A percentile compares a stretch with the other conserved stretches of the same genome.
These are phyloP conservation scores for Plasmodium yoelii DNA, from an alignment of 169 alveolate genomes.

Conservation along the genomic window DNA sequence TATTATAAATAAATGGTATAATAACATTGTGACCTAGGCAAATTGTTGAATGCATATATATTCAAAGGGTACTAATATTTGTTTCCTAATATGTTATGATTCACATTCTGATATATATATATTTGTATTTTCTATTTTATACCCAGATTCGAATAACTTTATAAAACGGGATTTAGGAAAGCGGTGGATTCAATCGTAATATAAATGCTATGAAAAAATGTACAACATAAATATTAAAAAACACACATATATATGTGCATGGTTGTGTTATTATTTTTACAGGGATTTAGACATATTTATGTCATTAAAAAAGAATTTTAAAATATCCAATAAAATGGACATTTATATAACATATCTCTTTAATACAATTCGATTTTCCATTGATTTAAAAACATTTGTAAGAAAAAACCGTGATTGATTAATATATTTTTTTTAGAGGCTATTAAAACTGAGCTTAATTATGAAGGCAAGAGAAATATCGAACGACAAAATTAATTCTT, in stretches of 20 bases:
- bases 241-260: neutral
- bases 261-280: neutral
- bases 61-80: neutral
- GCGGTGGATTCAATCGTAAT: slow-evolving; percentile 73
- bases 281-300: slow-evolving; percentile 55
- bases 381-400: slow-evolving; percentile 67
- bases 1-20: neutral
- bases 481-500: neutral
- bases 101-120: too few species aligned
- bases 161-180: slow-evolving; percentile 34
- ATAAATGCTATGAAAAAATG: slow-evolving; percentile 1
- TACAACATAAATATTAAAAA: neutral
- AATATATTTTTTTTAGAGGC: too few species aligned
- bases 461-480: too few species aligned
- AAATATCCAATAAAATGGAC: slow-evolving; percentile 66
- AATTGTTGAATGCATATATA: slow-evolving; percentile 4
- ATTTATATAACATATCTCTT: slow-evolving; percentile 49
- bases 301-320: slow-evolving; percentile 42
- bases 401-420: neutral
- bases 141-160: slow-evolving; percentile 67
- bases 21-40: neutral
- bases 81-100: too few species aligned
- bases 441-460: too few species aligned
- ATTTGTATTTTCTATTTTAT: neutral
- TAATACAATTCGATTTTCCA: slow-evolving; percentile 50